Percentiles rank a stretch among this genome's conserved stretches.
Conservation (phyloP, 2,329 filamentous ascomycete species). For the Fonsecaea pedrosoi region DNA sequence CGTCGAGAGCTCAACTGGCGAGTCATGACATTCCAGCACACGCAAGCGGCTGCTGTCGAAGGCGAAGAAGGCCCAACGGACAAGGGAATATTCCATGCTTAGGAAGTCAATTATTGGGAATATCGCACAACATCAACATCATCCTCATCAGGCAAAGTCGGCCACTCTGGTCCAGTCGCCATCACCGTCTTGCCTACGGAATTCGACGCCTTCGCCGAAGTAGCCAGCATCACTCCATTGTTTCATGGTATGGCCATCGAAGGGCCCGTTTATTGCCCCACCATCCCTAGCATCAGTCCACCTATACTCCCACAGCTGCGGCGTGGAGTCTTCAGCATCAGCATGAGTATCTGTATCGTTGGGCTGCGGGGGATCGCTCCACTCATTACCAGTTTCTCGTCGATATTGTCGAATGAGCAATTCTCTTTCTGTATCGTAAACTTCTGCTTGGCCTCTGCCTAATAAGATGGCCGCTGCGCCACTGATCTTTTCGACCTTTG, state of each 20-base stretch:
- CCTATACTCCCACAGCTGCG: slow-evolving; percentile 81
- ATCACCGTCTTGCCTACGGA: slow-evolving; percentile 64
- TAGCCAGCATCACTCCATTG: slow-evolving; percentile 92
- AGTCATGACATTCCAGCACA: slow-evolving; percentile 56
- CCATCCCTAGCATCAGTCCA: slow-evolving; percentile 90
- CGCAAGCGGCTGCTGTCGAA: slow-evolving; percentile 39
- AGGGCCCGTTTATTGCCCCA: slow-evolving; percentile 81
- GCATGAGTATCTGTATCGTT: slow-evolving; percentile 42
- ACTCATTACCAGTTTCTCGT: slow-evolving; percentile 85
- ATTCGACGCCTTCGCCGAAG: slow-evolving; percentile 88
- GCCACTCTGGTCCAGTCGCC: slow-evolving; percentile 61
- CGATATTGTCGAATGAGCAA: slow-evolving; percentile 80
- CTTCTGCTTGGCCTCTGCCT: slow-evolving; percentile 80
- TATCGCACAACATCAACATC: slow-evolving; percentile 46
- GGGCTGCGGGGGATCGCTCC: slow-evolving; percentile 58
- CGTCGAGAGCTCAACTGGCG: slow-evolving; percentile 63
- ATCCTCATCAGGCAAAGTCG: slow-evolving; percentile 57
- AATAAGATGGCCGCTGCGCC: slow-evolving; percentile 88
- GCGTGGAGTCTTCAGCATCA: slow-evolving; percentile 32
- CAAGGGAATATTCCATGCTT: slow-evolving; percentile 40
- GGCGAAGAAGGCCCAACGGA: slow-evolving; percentile 30
- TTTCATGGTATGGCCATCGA: slow-evolving; percentile 82
- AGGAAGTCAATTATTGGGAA: slow-evolving; percentile 40
- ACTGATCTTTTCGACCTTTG: slow-evolving; percentile 81
- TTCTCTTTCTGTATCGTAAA: slow-evolving; percentile 90